Conservation (phyloP, 2,329 filamentous ascomycete genomes). For the Coleophoma cylindrospora region DNA sequence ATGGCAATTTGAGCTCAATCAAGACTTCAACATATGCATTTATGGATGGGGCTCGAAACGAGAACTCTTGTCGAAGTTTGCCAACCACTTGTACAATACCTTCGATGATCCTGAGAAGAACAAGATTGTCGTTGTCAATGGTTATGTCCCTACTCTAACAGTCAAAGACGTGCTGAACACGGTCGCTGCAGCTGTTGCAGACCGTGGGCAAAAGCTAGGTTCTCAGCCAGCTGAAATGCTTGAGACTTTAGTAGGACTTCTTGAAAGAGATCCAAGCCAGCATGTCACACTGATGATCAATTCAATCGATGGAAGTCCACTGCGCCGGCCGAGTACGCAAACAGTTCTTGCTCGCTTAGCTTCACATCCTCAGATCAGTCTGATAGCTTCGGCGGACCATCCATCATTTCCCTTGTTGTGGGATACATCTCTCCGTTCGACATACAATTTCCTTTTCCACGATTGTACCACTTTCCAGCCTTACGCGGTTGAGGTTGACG, state of each 20-base stretch:
- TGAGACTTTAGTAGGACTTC: slow-evolving; percentile 56
- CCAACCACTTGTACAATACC: slow-evolving; percentile 57
- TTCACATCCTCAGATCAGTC: slow-evolving; percentile 63
- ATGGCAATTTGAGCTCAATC: slow-evolving; percentile 84
- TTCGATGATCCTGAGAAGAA: slow-evolving; percentile 22
- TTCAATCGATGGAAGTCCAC: slow-evolving; percentile 74
- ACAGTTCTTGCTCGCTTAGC: slow-evolving; percentile 72
- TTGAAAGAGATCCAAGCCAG: slow-evolving; percentile 42
- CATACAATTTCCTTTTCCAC: slow-evolving; percentile 86
- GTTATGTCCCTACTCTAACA: slow-evolving; percentile 65
- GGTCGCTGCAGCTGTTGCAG: slow-evolving; percentile 57
- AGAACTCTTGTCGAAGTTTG: slow-evolving; percentile 68
- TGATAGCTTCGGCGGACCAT: slow-evolving; percentile 81
- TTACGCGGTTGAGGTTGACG: slow-evolving; percentile 69
- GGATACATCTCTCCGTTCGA: slow-evolving; percentile 79
- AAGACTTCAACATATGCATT: slow-evolving; percentile 84
- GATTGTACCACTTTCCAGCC: slow-evolving; percentile 87
- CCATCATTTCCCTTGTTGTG: slow-evolving; percentile 84
- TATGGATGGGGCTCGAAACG: slow-evolving; percentile 94
- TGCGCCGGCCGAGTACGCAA: slow-evolving; percentile 69
- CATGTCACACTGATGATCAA: slow-evolving; percentile 70
- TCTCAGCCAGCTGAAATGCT: slow-evolving; percentile 60
- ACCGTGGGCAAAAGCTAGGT: slow-evolving; percentile 34
- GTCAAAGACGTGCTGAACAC: slow-evolving; percentile 66
- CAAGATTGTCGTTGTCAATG: slow-evolving; percentile 80